Conservation (phyloP, 2,329 filamentous ascomycete genomes). For the Diplodia mutila region DNA sequence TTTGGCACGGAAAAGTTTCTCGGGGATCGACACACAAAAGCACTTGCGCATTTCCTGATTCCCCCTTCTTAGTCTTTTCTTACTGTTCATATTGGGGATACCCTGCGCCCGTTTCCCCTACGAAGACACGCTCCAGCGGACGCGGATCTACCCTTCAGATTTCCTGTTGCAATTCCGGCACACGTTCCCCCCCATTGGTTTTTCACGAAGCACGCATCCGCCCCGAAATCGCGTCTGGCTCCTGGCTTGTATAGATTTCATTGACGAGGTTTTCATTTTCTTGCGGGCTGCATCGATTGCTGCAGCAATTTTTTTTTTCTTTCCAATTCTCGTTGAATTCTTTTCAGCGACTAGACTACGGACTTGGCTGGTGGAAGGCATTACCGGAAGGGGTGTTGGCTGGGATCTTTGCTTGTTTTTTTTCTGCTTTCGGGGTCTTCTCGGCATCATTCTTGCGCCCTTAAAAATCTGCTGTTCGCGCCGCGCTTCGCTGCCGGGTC, state of each 20-base stretch:
- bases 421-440: conserved; percentile 19
- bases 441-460: conserved; percentile 25
- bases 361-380: conserved; percentile 22
- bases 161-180: conserved; percentile 11
- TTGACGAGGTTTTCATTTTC: conserved; percentile 22
- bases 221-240: conserved; percentile 21
- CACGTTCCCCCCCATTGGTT: conserved; percentile 18
- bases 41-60: conserved; percentile 22
- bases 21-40: conserved; percentile 25
- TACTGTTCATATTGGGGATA: conserved; percentile 23
- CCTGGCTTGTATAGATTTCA: conserved; percentile 26
- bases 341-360: conserved; percentile 26
- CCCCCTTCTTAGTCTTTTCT: conserved; percentile 16
- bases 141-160: conserved; percentile 22
- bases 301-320: conserved; percentile 2
- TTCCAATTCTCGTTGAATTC: conserved; percentile 17
- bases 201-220: conserved; percentile 26
- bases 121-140: conserved; percentile 27
- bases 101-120: conserved; percentile 20
- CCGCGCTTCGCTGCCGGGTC: conserved; percentile 9
- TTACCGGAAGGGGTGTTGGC: conserved; percentile 24
- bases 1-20: conserved; percentile 25
- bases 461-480: conserved; percentile 25
- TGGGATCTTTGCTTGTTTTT: conserved; percentile 10
- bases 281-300: conserved; percentile 8